Percentiles rank a stretch among this genome's conserved stretches.
phyloP scores from a whole-genome alignment of 2,329 filamentous ascomycete species.

The Hirsutella rhossiliensis region DNA sequence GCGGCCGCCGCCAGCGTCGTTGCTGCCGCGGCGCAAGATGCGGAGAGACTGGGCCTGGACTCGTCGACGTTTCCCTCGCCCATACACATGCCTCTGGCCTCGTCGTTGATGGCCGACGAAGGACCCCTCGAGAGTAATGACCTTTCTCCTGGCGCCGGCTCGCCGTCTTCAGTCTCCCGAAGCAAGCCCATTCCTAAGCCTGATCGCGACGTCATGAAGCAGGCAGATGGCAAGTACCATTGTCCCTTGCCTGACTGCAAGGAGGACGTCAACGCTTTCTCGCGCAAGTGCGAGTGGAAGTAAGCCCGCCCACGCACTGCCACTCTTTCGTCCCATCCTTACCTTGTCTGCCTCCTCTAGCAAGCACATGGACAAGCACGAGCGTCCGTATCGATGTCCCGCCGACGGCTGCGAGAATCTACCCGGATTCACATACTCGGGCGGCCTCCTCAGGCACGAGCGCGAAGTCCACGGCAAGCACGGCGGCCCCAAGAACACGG shows the following conservation, averaged over 20 bases:
- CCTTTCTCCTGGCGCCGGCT: slow-evolving; percentile 17
- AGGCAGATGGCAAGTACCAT: slow-evolving; percentile 61
- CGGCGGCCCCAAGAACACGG: slow-evolving; percentile 73
- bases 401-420: slow-evolving; percentile 81
- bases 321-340: neutral
- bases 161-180: slow-evolving; percentile 22
- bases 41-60: slow-evolving; percentile 25
- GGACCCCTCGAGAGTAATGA: slow-evolving; percentile 21
- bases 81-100: slow-evolving; percentile 17
- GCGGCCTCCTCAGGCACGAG: slow-evolving; percentile 79
- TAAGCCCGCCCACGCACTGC: slow-evolving; percentile 34
- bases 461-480: slow-evolving; percentile 89
- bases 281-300: slow-evolving; percentile 89
- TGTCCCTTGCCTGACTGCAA: slow-evolving; percentile 62
- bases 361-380: slow-evolving; percentile 98
- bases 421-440: slow-evolving; percentile 89
- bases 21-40: slow-evolving; percentile 23
- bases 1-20: neutral
- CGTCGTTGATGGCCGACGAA: slow-evolving; percentile 18
- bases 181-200: slow-evolving; percentile 47
- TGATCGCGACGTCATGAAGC: slow-evolving; percentile 45
- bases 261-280: slow-evolving; percentile 53
- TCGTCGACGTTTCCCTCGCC: slow-evolving; percentile 21
- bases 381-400: slow-evolving; percentile 79
- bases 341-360: slow-evolving; percentile 29